These are phyloP conservation scores for Microglena sp. DNA, from an alignment of 139 green algal genomes.

Conservation along the genomic window DNA sequence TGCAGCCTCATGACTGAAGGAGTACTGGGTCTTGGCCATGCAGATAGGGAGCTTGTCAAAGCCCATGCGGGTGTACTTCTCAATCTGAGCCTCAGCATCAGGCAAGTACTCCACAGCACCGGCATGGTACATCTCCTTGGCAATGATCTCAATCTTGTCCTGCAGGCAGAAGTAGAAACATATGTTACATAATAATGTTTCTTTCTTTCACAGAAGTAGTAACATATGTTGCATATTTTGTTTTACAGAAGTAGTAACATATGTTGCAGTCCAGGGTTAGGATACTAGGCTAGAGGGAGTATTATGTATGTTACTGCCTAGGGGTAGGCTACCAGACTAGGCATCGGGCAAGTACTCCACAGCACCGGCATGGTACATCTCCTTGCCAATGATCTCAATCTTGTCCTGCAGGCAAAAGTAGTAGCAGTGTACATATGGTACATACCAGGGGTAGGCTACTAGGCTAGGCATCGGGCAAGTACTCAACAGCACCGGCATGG, in stretches of 20 bases:
- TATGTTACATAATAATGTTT: too few species aligned
- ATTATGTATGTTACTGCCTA: too few species aligned
- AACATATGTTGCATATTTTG: too few species aligned
- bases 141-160: slow-evolving; percentile 92
- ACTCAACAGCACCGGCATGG: slow-evolving; percentile 70
- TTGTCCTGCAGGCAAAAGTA: slow-evolving; percentile 77
- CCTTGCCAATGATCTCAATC: slow-evolving; percentile 81
- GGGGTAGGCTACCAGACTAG: too few species aligned
- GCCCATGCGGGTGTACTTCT: slow-evolving; percentile 72
- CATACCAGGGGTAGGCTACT: too few species aligned
- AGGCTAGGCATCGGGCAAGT: slow-evolving; percentile 51
- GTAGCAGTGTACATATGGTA: too few species aligned
- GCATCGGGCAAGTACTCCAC: slow-evolving; percentile 76
- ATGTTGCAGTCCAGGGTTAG: too few species aligned
- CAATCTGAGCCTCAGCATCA: slow-evolving; percentile 44
- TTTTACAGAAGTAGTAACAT: too few species aligned
- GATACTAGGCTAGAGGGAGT: too few species aligned
- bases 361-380: slow-evolving; percentile 75
- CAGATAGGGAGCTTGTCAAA: slow-evolving; percentile 91
- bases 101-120: slow-evolving; percentile 67
- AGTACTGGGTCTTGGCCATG: slow-evolving; percentile 99
- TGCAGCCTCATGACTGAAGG: slow-evolving; percentile 73
- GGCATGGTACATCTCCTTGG: slow-evolving; percentile 79
- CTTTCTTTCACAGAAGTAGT: background rate
- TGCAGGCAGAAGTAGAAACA: slow-evolving; percentile 30